Evolutionary conservation across 495 filamentous ascomycete species (phyloP), one percentile per base, ranked within the genome.

Genomic region (Podospora pseudopauciseta): DNA sequence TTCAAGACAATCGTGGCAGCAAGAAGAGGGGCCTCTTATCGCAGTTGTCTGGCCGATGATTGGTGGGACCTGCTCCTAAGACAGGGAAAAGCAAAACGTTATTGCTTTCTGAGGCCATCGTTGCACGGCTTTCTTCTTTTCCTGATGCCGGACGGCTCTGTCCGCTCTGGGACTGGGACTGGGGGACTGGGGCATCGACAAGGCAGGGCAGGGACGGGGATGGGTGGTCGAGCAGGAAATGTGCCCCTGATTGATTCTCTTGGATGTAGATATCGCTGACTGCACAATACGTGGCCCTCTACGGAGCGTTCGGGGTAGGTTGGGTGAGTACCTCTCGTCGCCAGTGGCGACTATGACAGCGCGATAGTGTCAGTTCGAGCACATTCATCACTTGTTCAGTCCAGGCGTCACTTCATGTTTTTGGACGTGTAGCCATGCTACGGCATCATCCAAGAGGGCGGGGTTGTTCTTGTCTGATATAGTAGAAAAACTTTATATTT

Each of bases 11-110:
- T 65, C 65, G 66, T 60, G 34, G 27, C 20, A 28, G 59, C 27
- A 61, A 67, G 63, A 62, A 55, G 67, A 39, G 63, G 60, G 71
- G 65, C 68, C 66, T 58, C 73, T 71, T 71, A 71, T 71, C 73
- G 71, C 61, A 26, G 27, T 70, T 56, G 70, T 20, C 60, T 62
- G 15, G 57, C 26, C 5, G 7, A 19, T 70, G 68, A 72, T 74
- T 74, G 72, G 70, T 59, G 56, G 55, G 1, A 19, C 23, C 0
- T 5, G 57, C 32, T 60, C 26, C 44, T 34, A 34, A 26, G 18
- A 54, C 64, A 55, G 63, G 54, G 20, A 57, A 57, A 57, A 57
- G 18, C 9, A 18, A 19, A 58, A 56, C 54, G 54, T 18, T 20
- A 5, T 56, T 56, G 54, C 64, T 54, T 62, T 60, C 65, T 53